Percentiles rank a stretch among this genome's conserved stretches.
Evolutionary conservation across 805 yeast species (phyloP).

Genomic region (Blastobotrys attinorum): DNA sequence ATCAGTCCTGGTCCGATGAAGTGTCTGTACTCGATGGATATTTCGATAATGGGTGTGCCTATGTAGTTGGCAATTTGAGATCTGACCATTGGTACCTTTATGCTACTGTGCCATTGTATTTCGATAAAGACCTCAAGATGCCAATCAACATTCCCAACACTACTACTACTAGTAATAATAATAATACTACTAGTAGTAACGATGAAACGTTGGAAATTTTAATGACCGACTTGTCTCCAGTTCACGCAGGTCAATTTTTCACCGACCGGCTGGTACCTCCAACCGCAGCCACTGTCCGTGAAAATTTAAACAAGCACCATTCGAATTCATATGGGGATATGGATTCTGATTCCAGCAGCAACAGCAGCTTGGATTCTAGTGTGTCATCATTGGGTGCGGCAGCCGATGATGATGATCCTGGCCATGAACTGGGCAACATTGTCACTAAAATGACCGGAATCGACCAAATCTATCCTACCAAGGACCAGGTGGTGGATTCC

Average conservation of each 20-base stretch:
- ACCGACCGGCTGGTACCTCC: conserved; percentile 38
- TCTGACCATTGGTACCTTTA: conserved; percentile 90
- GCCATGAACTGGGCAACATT: conserved; percentile 69
- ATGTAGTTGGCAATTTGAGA: conserved; percentile 71
- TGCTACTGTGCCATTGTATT: conserved; percentile 41
- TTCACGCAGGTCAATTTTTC: conserved; percentile 50
- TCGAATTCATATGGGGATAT: too few relatives aligned
- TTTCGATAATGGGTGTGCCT: conserved; percentile 56
- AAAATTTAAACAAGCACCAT: too few relatives aligned
- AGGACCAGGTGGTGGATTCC: conserved; percentile 53
- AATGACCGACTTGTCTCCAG: conserved; percentile 75
- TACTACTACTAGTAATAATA: neutral
- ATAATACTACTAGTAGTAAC: conserved; percentile 6
- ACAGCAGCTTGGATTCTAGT: conserved; percentile 18
- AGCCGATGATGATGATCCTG: conserved; percentile 52
- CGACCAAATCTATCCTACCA: conserved; percentile 45
- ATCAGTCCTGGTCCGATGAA: conserved; percentile 79
- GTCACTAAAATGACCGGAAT: conserved; percentile 59
- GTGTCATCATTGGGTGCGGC: conserved; percentile 24
- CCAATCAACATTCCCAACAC: conserved; percentile 4
- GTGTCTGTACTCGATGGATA: conserved; percentile 56
- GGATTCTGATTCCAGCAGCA: too few relatives aligned
- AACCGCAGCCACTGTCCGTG: too few relatives aligned
- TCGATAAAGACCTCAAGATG: conserved; percentile 2
- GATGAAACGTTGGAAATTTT: conserved; percentile 82